Conservation (phyloP, 1,284 basidiomycete genomes). For the Ceratorhiza oryzae-sativae region DNA sequence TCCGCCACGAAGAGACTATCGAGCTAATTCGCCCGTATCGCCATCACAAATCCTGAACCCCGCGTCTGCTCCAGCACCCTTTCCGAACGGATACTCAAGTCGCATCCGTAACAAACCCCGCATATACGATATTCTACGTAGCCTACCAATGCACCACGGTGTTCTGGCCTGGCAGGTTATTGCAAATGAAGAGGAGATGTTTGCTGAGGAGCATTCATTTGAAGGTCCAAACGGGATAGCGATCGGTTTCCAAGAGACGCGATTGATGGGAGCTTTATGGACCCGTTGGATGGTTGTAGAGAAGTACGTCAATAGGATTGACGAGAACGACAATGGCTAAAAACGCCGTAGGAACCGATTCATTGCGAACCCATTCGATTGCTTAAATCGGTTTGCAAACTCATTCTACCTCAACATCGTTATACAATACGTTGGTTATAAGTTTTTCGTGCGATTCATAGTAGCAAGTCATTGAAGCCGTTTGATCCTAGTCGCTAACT, state of each 20-base stretch:
- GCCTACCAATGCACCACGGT: slow-evolving; percentile 8
- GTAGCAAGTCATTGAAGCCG: neutral
- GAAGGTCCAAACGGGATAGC: neutral
- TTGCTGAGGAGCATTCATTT: neutral
- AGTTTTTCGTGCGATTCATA: slow-evolving; percentile 1
- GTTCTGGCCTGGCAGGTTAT: slow-evolving; percentile 11
- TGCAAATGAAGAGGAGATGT: slow-evolving; percentile 29
- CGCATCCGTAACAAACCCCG: slow-evolving; percentile 13
- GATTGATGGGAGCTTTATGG: slow-evolving; percentile 24
- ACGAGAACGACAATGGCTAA: neutral
- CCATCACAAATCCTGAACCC: neutral
- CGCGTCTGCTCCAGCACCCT: neutral
- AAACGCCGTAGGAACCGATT: slow-evolving; percentile 12
- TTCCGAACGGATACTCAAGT: slow-evolving; percentile 7
- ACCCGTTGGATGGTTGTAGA: slow-evolving; percentile 19
- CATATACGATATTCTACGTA: slow-evolving; percentile 29
- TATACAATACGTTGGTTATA: slow-evolving; percentile 11
- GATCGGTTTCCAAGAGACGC: neutral
- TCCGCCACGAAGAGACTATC: slow-evolving; percentile 8
- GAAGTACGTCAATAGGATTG: neutral
- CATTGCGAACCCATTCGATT: slow-evolving; percentile 19
- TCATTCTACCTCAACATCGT: slow-evolving; percentile 18
- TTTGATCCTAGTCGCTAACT: neutral
- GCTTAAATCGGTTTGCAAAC: slow-evolving; percentile 3
- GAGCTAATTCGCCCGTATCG: neutral